Conservation (phyloP, 192 early-diverging fungal genomes). For the Linnemannia zychae region DNA sequence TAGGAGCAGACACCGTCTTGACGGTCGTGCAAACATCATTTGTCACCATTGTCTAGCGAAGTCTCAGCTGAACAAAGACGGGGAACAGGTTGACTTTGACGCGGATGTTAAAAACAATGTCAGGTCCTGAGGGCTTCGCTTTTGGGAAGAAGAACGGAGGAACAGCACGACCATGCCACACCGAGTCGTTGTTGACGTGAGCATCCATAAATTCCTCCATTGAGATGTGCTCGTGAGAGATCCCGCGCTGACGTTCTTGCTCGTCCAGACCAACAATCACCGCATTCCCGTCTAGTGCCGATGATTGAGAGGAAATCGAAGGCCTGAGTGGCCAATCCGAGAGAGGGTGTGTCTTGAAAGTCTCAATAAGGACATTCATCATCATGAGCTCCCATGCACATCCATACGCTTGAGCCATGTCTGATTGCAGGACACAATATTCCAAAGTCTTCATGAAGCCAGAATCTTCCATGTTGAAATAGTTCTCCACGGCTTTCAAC, state of each 20-base stretch:
- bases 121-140: conserved; percentile 20
- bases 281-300: not conserved
- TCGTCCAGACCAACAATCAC: conserved; percentile 26
- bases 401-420: conserved; percentile 12
- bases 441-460: conserved; percentile 16
- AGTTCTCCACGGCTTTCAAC: conserved; percentile 19
- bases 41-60: not conserved
- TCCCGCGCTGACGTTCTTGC: conserved; percentile 7
- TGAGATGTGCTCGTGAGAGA: conserved; percentile 16
- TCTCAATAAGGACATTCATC: conserved; percentile 12
- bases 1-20: conserved; percentile 6
- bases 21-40: not conserved
- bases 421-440: not conserved
- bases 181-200: conserved; percentile 7
- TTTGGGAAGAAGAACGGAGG: conserved; percentile 29
- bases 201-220: conserved; percentile 24
- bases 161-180: not conserved
- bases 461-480: conserved; percentile 17
- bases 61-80: conserved; percentile 23
- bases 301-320: conserved; percentile 1
- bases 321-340: conserved; percentile 15
- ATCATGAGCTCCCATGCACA: conserved; percentile 25
- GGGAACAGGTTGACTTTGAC: conserved; percentile 5
- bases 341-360: not conserved
- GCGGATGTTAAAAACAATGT: conserved; percentile 27